Evolutionary conservation across 164 flowering plant species (phyloP).

Genomic region (Nymphaea colorata): DNA sequence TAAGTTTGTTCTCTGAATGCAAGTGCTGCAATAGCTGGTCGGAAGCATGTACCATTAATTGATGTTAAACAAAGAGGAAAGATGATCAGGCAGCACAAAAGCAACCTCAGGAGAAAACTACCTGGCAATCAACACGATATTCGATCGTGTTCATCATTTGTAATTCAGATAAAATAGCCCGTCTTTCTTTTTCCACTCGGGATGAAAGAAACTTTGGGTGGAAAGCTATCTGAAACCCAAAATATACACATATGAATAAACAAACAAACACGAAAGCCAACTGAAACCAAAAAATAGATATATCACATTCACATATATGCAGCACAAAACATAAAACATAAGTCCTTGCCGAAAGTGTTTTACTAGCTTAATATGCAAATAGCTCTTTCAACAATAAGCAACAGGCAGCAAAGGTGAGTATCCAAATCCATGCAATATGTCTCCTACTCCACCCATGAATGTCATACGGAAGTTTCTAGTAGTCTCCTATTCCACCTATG

Average conservation of each 20-base stretch:
- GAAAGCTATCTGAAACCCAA: constrained; percentile 68
- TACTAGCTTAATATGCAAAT: too few species aligned
- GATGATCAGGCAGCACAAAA: background rate
- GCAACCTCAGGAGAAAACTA: background rate
- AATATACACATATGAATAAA: background rate
- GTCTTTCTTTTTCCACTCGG: constrained; percentile 92
- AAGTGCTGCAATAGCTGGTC: constrained; percentile 77
- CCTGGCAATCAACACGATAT: constrained; percentile 98
- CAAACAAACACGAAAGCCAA: background rate
- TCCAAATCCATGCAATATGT: too few species aligned
- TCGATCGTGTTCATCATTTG: constrained; percentile 99
- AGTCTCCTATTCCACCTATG: too few species aligned
- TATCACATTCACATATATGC: background rate
- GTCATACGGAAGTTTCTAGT: too few species aligned
- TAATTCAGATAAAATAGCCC: constrained; percentile 95
- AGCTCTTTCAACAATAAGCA: too few species aligned
- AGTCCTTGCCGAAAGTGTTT: background rate
- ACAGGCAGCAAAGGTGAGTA: too few species aligned
- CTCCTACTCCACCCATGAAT: too few species aligned
- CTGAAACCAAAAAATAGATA: background rate
- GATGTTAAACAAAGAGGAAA: background rate
- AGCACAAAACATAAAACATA: background rate
- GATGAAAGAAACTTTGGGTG: constrained; percentile 89
- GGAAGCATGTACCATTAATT: constrained; percentile 9
- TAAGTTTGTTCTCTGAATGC: constrained; percentile 98